Conservation (phyloP, 306 rosid genomes). For the Malus asiatica region DNA sequence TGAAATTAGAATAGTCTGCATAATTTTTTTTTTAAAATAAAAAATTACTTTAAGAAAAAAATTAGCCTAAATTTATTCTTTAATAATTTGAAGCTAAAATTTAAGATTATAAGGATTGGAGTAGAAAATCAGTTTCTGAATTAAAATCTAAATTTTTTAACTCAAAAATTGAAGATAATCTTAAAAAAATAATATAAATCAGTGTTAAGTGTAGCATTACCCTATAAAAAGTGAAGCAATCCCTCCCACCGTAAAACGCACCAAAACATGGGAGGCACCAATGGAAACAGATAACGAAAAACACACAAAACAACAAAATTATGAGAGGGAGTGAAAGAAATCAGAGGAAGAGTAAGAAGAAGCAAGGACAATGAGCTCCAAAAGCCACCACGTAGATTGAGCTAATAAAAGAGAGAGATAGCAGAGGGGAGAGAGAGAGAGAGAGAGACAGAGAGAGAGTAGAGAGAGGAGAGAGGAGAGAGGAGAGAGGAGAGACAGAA, state of each 20-base stretch:
- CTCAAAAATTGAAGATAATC: fast-evolving
- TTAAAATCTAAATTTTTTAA: no score
- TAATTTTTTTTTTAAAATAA: no score
- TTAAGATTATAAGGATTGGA: fast-evolving
- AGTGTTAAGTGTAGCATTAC: no score
- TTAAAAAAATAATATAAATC: no score
- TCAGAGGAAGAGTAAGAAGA: conserved; percentile 1
- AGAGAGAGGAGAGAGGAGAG: no score
- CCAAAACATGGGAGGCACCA: conserved; percentile 13
- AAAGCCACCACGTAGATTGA: conserved; percentile 39
- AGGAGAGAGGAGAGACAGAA: background rate
- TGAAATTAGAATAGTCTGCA: no score
- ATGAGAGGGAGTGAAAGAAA: background rate
- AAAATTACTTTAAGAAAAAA: no score
- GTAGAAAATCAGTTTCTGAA: no score
- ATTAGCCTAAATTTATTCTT: no score
- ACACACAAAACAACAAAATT: conserved; percentile 11
- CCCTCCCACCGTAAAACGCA: conserved; percentile 22
- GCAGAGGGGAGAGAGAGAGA: background rate
- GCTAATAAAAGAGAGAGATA: conserved; percentile 20
- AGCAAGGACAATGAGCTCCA: conserved; percentile 32
- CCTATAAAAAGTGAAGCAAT: conserved; percentile 18
- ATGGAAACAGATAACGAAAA: background rate
- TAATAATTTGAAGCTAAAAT: no score
- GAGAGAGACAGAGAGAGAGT: background rate